These are phyloP conservation scores for Geranium incanum DNA, from an alignment of 441 rosid species.

Conservation along the genomic window DNA sequence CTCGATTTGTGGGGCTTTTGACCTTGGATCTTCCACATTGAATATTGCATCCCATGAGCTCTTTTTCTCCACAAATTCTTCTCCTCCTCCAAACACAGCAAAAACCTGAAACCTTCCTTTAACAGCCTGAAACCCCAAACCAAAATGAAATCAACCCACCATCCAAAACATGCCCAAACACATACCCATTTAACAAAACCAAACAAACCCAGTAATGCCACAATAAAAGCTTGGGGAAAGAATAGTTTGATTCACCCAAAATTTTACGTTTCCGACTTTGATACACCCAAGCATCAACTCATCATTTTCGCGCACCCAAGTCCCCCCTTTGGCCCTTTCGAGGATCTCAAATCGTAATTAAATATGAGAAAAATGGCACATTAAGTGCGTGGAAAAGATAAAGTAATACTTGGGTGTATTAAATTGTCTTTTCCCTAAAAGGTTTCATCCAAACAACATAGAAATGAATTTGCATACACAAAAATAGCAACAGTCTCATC, in stretches of 20 bases:
- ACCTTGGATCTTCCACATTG: slow-evolving; percentile 90
- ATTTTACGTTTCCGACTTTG: too few relatives aligned
- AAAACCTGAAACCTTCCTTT: slow-evolving; percentile 60
- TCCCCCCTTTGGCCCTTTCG: too few relatives aligned
- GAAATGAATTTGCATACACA: not conserved
- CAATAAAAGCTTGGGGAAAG: not conserved
- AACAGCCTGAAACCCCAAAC: slow-evolving; percentile 38
- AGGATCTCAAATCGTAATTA: too few relatives aligned
- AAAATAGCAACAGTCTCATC: too few relatives aligned
- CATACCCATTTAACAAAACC: not conserved
- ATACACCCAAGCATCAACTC: too few relatives aligned
- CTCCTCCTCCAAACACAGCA: slow-evolving; percentile 76
- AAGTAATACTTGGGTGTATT: too few relatives aligned
- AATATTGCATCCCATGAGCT: slow-evolving; percentile 62
- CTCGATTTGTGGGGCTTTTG: slow-evolving; percentile 62
- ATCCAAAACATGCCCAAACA: not conserved
- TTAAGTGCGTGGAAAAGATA: too few relatives aligned
- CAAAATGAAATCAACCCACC: not conserved
- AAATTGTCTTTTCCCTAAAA: too few relatives aligned
- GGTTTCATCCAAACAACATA: not conserved
- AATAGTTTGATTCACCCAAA: too few relatives aligned
- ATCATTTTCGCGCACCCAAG: too few relatives aligned
- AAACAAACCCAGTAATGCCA: not conserved
- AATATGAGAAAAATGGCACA: too few relatives aligned
- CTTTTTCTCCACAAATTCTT: slow-evolving; percentile 60